Evolutionary conservation across 1,139 yeast genomes (phyloP).

Genomic region (Pichia norvegensis): DNA sequence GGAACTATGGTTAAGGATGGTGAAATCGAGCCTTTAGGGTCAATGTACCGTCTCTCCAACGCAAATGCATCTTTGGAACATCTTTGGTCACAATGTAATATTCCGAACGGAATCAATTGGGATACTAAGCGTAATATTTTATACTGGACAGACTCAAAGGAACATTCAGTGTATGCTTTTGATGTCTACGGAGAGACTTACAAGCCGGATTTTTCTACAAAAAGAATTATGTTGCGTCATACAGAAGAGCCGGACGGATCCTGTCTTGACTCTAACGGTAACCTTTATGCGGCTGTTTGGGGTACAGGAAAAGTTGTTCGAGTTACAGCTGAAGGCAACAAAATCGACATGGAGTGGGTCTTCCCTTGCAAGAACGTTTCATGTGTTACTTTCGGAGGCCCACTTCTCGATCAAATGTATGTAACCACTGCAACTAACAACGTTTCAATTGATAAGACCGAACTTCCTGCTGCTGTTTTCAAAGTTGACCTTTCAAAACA

Average conservation of each 20-base stretch:
- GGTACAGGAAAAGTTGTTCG: slow-evolving; percentile 50
- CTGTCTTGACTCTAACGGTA: slow-evolving; percentile 52
- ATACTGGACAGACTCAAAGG: slow-evolving; percentile 68
- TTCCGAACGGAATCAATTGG: slow-evolving; percentile 82
- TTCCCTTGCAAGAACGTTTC: slow-evolving; percentile 61
- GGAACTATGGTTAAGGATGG: slow-evolving; percentile 57
- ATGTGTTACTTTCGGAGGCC: slow-evolving; percentile 70
- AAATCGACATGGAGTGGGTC: slow-evolving; percentile 39
- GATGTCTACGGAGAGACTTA: slow-evolving; percentile 44
- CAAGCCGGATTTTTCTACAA: slow-evolving; percentile 35
- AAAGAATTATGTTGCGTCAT: slow-evolving; percentile 28
- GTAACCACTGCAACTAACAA: slow-evolving; percentile 40
- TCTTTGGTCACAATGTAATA: slow-evolving; percentile 34
- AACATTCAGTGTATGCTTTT: slow-evolving; percentile 50
- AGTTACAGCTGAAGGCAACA: slow-evolving; percentile 41
- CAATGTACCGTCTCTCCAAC: slow-evolving; percentile 36
- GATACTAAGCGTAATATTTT: slow-evolving; percentile 36
- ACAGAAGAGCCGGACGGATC: slow-evolving; percentile 72
- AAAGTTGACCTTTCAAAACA: slow-evolving; percentile 28
- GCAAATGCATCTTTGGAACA: slow-evolving; percentile 22
- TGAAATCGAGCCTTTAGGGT: slow-evolving; percentile 34
- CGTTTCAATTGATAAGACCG: slow-evolving; percentile 31
- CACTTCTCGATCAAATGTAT: slow-evolving; percentile 46
- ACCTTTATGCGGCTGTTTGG: slow-evolving; percentile 65
- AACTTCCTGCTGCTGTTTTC: slow-evolving; percentile 51